Evolutionary conservation across 1,284 basidiomycete genomes (phyloP).

Genomic region (Apiotrichum mycotoxinovorans): DNA sequence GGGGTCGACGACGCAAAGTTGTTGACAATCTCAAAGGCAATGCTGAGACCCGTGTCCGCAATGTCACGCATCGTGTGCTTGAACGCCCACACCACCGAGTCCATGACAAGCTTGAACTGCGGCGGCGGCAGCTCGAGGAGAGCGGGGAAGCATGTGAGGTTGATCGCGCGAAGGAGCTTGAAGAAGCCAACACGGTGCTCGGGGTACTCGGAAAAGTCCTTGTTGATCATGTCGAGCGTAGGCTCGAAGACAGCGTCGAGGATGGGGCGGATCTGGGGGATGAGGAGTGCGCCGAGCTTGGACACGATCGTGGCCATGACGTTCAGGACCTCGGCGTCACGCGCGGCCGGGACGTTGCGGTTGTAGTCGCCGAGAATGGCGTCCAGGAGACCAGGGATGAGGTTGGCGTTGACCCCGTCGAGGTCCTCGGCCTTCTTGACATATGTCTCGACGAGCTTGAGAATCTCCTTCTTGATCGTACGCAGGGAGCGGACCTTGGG

Average conservation of each 20-base stretch:
- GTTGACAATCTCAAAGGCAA: conserved; percentile 91
- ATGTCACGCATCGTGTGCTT: conserved; percentile 99
- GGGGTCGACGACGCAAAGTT: conserved; percentile 85
- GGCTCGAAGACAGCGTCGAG: conserved; percentile 97
- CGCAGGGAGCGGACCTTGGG: conserved; percentile 91
- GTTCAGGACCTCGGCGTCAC: conserved; percentile 96
- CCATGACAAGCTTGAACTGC: conserved; percentile 98
- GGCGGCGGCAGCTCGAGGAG: conserved; percentile 80
- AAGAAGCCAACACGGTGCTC: conserved; percentile 98
- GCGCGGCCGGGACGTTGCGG: conserved; percentile 85
- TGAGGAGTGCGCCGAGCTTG: conserved; percentile 77
- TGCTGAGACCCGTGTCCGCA: conserved; percentile 88
- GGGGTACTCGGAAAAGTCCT: conserved; percentile 96
- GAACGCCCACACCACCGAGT: conserved; percentile 98
- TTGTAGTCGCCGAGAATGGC: conserved; percentile 97
- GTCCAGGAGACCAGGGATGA: conserved; percentile 94
- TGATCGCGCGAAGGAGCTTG: conserved; percentile 90
- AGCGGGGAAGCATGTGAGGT: conserved; percentile 92
- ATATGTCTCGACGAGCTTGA: conserved; percentile 96
- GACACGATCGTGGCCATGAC: conserved; percentile 96
- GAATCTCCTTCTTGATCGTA: conserved; percentile 98
- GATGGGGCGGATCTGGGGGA: conserved; percentile 92
- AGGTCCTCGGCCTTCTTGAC: conserved; percentile 95
- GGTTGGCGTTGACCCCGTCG: conserved; percentile 82
- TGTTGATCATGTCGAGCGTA: conserved; percentile 97